Base-by-base conservation (phyloP, 1,139 yeast species). In the Hyphopichia pseudoburtonii region DNA sequence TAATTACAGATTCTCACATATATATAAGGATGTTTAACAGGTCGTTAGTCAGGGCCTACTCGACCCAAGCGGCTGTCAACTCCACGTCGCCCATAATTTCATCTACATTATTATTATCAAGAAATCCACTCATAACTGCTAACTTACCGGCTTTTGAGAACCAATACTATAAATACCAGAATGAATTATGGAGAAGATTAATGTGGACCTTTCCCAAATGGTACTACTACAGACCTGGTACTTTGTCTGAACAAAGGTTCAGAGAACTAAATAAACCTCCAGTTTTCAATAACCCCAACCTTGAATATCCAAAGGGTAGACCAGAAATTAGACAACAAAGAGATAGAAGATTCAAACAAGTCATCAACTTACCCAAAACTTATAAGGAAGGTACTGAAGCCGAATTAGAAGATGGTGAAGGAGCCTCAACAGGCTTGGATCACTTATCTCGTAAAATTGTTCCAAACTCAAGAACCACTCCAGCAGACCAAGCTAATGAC, bases 201-300 rank as follows among this genome's bases (percentile, higher is more conserved):
- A 89, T 90, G 96, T 89, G 97, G 96, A 89, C 97, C 1, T 92
- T 92, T 62, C 97, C 98, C 5, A 82, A 84, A 50, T 89, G 90
- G 78, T 90, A 81, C 60, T 94, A 89, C 68, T 92, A 84, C 68
- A 86, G 86, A 58, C 84, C 78, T 51, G 97, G 97, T 45, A 85
- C 97, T 1, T 70, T 92, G 46, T 80, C 96, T 8, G 96, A 89
- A 57, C 86, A 89, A 58, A 80, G 80, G 52, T 92, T 81, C 63
- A 67, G 81, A 38, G 80, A 82, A 50, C 82, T 85, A 33, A 96
- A 90, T 57, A 74, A 73, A 43, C 82, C 83, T 38, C 95, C 96
- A 8, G 77, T 82, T 3, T 75, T 80, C 37, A 76, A 79, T 49
- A 82, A 81, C 47, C 85, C 88, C 19, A 86, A 82, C 46, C 82